Conservation (phyloP, 2,329 filamentous ascomycete species). For the Diplodia mutila region DNA sequence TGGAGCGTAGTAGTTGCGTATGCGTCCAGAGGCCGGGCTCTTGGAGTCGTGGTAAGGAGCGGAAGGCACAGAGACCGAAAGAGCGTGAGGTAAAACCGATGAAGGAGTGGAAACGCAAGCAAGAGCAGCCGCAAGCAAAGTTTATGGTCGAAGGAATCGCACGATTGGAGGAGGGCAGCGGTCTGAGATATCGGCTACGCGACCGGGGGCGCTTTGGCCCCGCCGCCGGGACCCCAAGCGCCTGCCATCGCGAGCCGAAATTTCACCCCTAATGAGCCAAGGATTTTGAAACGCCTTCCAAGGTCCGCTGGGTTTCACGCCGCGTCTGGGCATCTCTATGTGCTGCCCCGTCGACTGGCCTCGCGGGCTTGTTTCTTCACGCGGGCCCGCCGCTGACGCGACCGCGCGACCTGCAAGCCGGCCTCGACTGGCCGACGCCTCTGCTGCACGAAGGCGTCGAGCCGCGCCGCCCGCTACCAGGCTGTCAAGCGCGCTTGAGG, state of each 20-base stretch:
- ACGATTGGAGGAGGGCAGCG: constrained; percentile 17
- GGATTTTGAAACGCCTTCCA: constrained; percentile 17
- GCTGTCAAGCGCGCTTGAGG: background rate
- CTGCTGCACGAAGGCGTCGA: background rate
- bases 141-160: constrained; percentile 12
- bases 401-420: background rate
- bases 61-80: constrained; percentile 18
- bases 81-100: constrained; percentile 20
- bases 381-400: background rate
- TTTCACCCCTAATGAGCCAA: constrained; percentile 25
- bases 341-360: background rate
- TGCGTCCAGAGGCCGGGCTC: constrained; percentile 17
- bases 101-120: constrained; percentile 12
- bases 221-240: constrained; percentile 14
- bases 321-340: constrained; percentile 13
- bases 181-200: constrained; percentile 13
- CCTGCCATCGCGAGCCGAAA: constrained; percentile 19
- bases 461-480: background rate
- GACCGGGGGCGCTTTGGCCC: constrained; percentile 13
- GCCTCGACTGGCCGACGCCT: background rate
- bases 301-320: constrained; percentile 21
- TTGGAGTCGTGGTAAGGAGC: constrained; percentile 19
- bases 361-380: background rate
- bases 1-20: background rate
- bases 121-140: constrained; percentile 13